A percentile compares a stretch with the other conserved stretches of the same genome.
phyloP scores from a whole-genome alignment of 805 yeast species.

The Tanozyma kutaoensis region DNA sequence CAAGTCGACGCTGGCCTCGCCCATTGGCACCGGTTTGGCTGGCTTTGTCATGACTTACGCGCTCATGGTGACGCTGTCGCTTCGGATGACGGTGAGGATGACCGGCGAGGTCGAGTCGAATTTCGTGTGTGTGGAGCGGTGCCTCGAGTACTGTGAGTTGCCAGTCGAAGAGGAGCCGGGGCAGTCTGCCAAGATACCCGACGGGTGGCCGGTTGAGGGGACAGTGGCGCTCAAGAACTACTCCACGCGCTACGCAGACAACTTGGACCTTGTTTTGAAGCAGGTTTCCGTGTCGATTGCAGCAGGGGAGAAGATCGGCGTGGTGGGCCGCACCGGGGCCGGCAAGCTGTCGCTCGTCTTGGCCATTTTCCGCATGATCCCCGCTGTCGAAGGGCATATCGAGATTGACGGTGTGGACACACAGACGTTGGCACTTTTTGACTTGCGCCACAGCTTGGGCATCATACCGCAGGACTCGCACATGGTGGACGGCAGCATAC shows the following conservation, averaged over 20 bases:
- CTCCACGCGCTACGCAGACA: conserved; percentile 75
- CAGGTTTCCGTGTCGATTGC: conserved; percentile 50
- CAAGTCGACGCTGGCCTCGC: conserved; percentile 21
- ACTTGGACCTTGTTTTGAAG: conserved; percentile 67
- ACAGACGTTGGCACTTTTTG: conserved; percentile 56
- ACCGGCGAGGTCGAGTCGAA: conserved; percentile 50
- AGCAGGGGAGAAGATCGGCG: conserved; percentile 79
- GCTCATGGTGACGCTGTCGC: conserved; percentile 37
- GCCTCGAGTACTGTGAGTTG: conserved; percentile 42
- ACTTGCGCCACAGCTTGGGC: conserved; percentile 62
- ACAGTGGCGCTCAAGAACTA: conserved; percentile 51
- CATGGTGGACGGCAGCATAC: conserved; percentile 73
- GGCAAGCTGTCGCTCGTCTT: conserved; percentile 69
- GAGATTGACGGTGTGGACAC: conserved; percentile 61
- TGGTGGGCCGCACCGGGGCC: conserved; percentile 82
- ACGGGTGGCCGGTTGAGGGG: conserved; percentile 81
- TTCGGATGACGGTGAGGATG: conserved; percentile 44
- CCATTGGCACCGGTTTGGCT: conserved; percentile 44
- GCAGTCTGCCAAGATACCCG: no score
- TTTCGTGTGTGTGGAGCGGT: conserved; percentile 46
- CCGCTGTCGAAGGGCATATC: conserved; percentile 58
- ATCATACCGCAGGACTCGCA: conserved; percentile 94
- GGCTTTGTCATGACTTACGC: conserved; percentile 59
- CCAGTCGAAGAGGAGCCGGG: conserved; percentile 28
- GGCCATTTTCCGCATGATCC: conserved; percentile 78